These are phyloP conservation scores for Thelonectria discophora DNA, from an alignment of 2,329 filamentous ascomycete genomes.

Conservation along the genomic window DNA sequence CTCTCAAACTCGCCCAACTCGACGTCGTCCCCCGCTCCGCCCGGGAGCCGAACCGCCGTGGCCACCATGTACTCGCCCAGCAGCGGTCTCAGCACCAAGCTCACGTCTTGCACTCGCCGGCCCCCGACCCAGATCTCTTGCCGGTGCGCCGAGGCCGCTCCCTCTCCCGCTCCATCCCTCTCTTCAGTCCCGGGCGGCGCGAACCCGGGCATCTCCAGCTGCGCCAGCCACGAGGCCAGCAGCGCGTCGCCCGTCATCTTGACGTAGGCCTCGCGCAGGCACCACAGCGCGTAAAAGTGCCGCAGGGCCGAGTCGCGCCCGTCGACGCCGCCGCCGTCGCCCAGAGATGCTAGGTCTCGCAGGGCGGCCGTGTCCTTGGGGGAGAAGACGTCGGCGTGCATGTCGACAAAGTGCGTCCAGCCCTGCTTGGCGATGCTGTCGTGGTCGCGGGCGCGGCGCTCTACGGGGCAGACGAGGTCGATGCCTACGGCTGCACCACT, in stretches of 20 bases:
- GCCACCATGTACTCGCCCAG: constrained; percentile 65
- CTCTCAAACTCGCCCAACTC: constrained; percentile 53
- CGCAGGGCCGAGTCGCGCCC: constrained; percentile 66
- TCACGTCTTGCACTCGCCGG: constrained; percentile 45
- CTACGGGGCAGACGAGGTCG: constrained; percentile 79
- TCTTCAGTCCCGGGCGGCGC: constrained; percentile 58
- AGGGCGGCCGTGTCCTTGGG: constrained; percentile 69
- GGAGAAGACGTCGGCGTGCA: constrained; percentile 76
- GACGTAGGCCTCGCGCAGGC: constrained; percentile 81
- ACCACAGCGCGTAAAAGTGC: constrained; percentile 81
- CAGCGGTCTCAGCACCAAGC: constrained; percentile 49
- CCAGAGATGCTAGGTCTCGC: constrained; percentile 51
- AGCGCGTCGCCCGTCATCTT: constrained; percentile 85
- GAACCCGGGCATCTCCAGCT: constrained; percentile 74
- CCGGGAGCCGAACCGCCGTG: constrained; percentile 57
- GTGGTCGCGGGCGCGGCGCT: constrained; percentile 71
- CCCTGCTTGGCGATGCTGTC: constrained; percentile 65
- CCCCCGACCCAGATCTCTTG: constrained; percentile 47
- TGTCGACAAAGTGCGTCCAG: constrained; percentile 73
- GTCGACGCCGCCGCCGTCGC: constrained; percentile 41
- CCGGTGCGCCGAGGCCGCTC: constrained; percentile 33
- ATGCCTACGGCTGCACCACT: constrained; percentile 66
- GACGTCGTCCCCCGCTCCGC: constrained; percentile 49
- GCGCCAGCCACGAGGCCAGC: constrained; percentile 74
- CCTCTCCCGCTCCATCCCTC: constrained; percentile 60